These are phyloP conservation scores for Pseudoneurospora amorphoporcata DNA, from an alignment of 495 filamentous ascomycete genomes.

Conservation along the genomic window DNA sequence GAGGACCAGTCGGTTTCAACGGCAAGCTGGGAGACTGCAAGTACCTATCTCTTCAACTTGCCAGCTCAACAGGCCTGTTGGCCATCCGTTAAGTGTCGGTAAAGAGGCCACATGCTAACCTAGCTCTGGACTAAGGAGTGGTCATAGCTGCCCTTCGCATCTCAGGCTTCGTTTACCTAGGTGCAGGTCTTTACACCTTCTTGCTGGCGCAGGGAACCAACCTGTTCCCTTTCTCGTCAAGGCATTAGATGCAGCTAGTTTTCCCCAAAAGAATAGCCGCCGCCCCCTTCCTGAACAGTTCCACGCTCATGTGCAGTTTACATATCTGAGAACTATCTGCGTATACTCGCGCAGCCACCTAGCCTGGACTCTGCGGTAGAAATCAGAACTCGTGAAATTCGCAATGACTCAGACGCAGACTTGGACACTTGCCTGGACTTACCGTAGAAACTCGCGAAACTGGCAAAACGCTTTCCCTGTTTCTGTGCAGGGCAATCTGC, in stretches of 20 bases:
- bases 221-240: not conserved
- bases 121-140: no score
- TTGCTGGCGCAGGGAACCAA: not conserved
- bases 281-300: not conserved
- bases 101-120: not conserved
- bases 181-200: not conserved
- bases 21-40: not conserved
- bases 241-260: not conserved
- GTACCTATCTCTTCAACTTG: not conserved
- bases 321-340: no score
- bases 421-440: not conserved
- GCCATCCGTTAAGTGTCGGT: no score
- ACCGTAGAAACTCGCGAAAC: no score
- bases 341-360: not conserved
- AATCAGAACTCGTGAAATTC: not conserved
- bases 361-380: not conserved
- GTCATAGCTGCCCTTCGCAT: no score
- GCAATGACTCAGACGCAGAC: not conserved
- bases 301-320: not conserved
- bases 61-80: no score
- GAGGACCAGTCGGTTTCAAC: no score
- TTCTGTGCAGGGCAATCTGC: no score
- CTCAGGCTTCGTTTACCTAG: not conserved
- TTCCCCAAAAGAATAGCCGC: not conserved
- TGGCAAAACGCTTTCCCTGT: no score